Evolutionary conservation across 2,329 filamentous ascomycete species (phyloP).

Genomic region (Cladobotryum mycophilum): DNA sequence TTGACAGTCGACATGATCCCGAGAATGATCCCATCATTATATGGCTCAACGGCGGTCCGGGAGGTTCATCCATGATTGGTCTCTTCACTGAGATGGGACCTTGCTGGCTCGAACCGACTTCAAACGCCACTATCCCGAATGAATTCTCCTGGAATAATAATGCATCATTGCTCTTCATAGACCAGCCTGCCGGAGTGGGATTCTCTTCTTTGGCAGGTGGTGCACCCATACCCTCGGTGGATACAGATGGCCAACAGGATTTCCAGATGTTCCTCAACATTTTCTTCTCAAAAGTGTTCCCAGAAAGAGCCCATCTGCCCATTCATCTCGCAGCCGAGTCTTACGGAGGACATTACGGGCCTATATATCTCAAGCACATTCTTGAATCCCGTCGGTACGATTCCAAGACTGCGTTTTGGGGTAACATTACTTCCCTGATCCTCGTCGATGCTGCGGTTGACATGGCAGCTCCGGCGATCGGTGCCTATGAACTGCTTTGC

Average conservation of each 20-base stretch:
- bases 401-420: conserved; percentile 13
- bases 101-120: conserved; percentile 11
- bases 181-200: conserved; percentile 53
- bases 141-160: conserved; percentile 19
- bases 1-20: conserved; percentile 20
- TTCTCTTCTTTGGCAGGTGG: conserved; percentile 38
- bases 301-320: conserved; percentile 28
- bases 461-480: conserved; percentile 5
- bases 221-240: conserved; percentile 26
- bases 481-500: conserved; percentile 16
- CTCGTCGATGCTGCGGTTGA: conserved; percentile 14
- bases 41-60: conserved; percentile 35
- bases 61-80: conserved; percentile 12
- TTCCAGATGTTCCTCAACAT: conserved; percentile 44
- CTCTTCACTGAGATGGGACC: conserved; percentile 14
- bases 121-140: conserved; percentile 9
- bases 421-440: conserved; percentile 60
- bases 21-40: conserved; percentile 35
- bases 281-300: conserved; percentile 38
- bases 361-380: conserved; percentile 18
- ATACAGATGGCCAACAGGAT: conserved; percentile 39
- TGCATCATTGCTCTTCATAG: conserved; percentile 36
- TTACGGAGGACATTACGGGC: conserved; percentile 32
- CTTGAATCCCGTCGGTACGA: conserved; percentile 10
- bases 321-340: conserved; percentile 43